Base-by-base conservation (phyloP, 169 alveolate species). In the Plasmodium ovale region DNA sequence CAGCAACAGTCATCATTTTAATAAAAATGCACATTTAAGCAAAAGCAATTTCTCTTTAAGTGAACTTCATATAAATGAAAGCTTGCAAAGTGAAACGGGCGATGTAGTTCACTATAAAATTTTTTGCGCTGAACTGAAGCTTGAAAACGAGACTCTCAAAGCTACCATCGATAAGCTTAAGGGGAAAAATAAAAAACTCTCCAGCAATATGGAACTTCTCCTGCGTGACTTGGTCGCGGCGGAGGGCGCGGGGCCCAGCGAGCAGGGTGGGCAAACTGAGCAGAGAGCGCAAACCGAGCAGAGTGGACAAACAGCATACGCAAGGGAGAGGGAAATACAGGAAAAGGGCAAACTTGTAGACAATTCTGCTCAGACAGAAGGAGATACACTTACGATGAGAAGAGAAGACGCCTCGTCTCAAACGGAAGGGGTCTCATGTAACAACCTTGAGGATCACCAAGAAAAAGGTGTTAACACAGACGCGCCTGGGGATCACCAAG, bases 61-160 rank as follows among this genome's bases (percentile, higher is more conserved):
- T 7, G 88, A 74, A 21, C 29, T 74, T 12, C 59, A 74, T 4
- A n/a, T 74, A 0, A 74, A 74, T 16, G 69, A 74, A 21, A 74
- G 88, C 3, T 49, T 59, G 5, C 77, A 39, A 16, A 60, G 88
- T 65, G 88, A 74, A 23, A n/a, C n/a, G n/a, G 14, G 44, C 16
- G n/a, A 74, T 23, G 42, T 74, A 9, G 47, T 35, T 23, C 64
- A 74, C 29, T 74, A 74, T 53, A 58, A 74, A 29, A 74, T 74
- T 7, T 74, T 42, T 31, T 74, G 88, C 7, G 58, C 88, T 1
- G 88, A 74, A 35, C 9, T 74, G 62, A 65, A 60, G 29, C 31
- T 74, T 14, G 88, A 74, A 47, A 74, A 74, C 27, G 88, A 60
- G 23, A 39, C 88, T n/a, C 27, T 74, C 9, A 74, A 60, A 14